Evolutionary conservation across 2,329 filamentous ascomycete genomes (phyloP).

Genomic region (Paraconiothyrium brasiliense): DNA sequence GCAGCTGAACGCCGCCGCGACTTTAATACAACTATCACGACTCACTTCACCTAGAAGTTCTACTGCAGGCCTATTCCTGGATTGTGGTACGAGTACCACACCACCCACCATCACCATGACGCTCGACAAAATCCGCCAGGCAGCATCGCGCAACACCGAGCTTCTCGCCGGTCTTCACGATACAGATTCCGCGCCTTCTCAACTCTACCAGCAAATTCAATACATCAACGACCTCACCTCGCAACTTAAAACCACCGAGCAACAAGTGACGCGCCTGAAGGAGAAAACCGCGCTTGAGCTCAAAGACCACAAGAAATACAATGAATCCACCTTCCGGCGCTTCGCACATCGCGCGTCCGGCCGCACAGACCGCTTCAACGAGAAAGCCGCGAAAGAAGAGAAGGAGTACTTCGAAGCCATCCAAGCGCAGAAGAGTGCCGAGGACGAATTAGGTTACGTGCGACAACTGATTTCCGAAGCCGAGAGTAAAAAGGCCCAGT

Average conservation of each 20-base stretch:
- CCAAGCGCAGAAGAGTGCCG: slow-evolving; percentile 42
- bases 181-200: slow-evolving; percentile 40
- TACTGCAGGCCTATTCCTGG: background rate
- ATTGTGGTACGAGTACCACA: background rate
- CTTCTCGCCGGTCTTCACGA: slow-evolving; percentile 40
- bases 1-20: background rate
- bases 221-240: slow-evolving; percentile 40
- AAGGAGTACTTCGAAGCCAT: slow-evolving; percentile 48
- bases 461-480: slow-evolving; percentile 38
- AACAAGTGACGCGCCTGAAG: slow-evolving; percentile 29
- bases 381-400: slow-evolving; percentile 48
- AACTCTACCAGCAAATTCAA: slow-evolving; percentile 41
- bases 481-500: slow-evolving; percentile 26
- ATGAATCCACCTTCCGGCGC: slow-evolving; percentile 42
- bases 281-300: slow-evolving; percentile 33
- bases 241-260: slow-evolving; percentile 32
- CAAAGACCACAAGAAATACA: slow-evolving; percentile 47
- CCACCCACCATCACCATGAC: slow-evolving; percentile 26
- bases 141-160: slow-evolving; percentile 35
- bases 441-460: slow-evolving; percentile 41
- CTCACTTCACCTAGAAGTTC: background rate
- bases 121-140: slow-evolving; percentile 37
- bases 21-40: background rate
- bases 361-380: slow-evolving; percentile 36
- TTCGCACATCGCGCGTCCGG: slow-evolving; percentile 45